phyloP scores from a whole-genome alignment of 2,329 filamentous ascomycete species.

The Cadophora sp. region DNA sequence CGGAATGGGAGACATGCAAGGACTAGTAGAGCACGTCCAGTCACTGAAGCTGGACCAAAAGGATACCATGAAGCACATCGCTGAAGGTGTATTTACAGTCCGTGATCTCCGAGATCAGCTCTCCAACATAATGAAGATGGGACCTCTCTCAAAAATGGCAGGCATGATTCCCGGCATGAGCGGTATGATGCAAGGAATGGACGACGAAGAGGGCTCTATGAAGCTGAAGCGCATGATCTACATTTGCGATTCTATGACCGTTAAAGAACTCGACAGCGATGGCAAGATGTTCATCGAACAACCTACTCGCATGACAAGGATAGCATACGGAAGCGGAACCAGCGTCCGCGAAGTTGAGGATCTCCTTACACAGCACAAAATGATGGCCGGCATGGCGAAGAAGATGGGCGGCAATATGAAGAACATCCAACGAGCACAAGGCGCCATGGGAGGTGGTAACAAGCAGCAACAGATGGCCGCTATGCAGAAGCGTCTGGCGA shows the following conservation, averaged over 20 bases:
- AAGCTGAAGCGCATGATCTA: constrained; percentile 99
- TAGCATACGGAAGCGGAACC: constrained; percentile 89
- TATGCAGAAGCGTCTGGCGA: constrained; percentile 94
- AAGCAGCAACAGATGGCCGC: constrained; percentile 93
- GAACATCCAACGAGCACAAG: constrained; percentile 94
- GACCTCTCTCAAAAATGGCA: constrained; percentile 94
- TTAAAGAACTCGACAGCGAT: constrained; percentile 93
- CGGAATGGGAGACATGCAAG: constrained; percentile 97
- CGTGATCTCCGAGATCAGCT: constrained; percentile 95
- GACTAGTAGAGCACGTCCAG: constrained; percentile 95
- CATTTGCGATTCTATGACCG: constrained; percentile 98
- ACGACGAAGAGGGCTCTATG: constrained; percentile 92
- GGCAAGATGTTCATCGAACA: constrained; percentile 94
- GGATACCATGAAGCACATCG: constrained; percentile 98
- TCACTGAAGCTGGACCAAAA: constrained; percentile 95
- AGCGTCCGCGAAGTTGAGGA: constrained; percentile 94
- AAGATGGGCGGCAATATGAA: constrained; percentile 98
- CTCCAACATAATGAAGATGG: constrained; percentile 99
- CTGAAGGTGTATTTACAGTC: constrained; percentile 94
- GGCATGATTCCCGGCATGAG: constrained; percentile 98
- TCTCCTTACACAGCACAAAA: constrained; percentile 93
- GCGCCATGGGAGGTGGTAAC: constrained; percentile 88
- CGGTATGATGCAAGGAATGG: constrained; percentile 93
- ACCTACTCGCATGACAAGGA: constrained; percentile 88
- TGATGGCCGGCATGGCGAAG: constrained; percentile 99